Evolutionary conservation across 2,329 filamentous ascomycete genomes (phyloP).

Genomic region (Endoconidiophora laricicola): DNA sequence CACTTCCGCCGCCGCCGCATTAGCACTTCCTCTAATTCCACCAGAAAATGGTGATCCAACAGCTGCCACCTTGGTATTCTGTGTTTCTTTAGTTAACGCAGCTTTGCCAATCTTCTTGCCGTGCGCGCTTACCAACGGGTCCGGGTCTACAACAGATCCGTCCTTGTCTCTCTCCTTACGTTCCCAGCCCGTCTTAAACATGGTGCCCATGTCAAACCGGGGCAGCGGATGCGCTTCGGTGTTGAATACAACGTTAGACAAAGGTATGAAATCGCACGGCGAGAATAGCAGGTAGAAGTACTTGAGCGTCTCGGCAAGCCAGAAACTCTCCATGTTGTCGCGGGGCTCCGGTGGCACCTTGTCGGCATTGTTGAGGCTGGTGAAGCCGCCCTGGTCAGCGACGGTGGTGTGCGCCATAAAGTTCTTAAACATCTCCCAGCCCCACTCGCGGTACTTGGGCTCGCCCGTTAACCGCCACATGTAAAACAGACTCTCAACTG

Average conservation of each 20-base stretch:
- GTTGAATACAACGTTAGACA: conserved; percentile 83
- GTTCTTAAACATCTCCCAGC: conserved; percentile 93
- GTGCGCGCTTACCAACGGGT: neutral
- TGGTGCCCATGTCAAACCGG: conserved; percentile 60
- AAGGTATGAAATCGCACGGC: conserved; percentile 60
- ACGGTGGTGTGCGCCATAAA: conserved; percentile 79
- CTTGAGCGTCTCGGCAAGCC: conserved; percentile 95
- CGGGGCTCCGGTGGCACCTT: conserved; percentile 48
- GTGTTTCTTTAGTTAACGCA: no score
- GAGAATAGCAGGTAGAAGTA: conserved; percentile 95
- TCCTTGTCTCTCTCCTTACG: conserved; percentile 42
- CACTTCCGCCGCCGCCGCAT: neutral
- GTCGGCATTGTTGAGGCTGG: conserved; percentile 61
- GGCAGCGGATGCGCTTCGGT: conserved; percentile 90
- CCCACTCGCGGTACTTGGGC: conserved; percentile 79
- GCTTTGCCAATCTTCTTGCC: neutral
- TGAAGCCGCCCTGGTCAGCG: conserved; percentile 62
- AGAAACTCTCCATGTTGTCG: conserved; percentile 99
- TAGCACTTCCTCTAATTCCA: neutral
- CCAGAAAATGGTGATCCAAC: no score
- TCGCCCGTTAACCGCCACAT: conserved; percentile 98
- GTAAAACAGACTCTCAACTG: conserved; percentile 90
- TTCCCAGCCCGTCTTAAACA: conserved; percentile 70
- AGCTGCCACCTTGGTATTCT: no score
- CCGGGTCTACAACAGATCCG: conserved; percentile 23